Evolutionary conservation across 2,329 filamentous ascomycete species (phyloP).

Genomic region (Corniculantispora saksenae): DNA sequence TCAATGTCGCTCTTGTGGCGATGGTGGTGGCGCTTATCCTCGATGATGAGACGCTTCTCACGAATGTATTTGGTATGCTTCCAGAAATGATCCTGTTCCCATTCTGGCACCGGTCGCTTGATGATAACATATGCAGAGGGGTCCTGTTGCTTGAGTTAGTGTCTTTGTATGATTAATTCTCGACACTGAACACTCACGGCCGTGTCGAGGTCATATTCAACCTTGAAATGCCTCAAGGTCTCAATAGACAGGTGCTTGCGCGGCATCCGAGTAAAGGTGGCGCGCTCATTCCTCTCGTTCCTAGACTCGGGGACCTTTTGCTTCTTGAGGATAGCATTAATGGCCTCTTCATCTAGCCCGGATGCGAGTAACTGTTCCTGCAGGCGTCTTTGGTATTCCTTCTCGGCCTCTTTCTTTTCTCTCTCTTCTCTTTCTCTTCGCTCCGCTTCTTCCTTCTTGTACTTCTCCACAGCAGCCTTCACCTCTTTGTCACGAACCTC

Average conservation of each 20-base stretch:
- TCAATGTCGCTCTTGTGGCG: conserved; percentile 53
- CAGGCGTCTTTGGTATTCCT: conserved; percentile 56
- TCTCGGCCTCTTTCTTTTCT: conserved; percentile 51
- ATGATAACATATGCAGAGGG: conserved; percentile 70
- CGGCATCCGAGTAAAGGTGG: conserved; percentile 66
- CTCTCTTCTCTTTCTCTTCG: conserved; percentile 48
- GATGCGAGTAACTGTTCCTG: conserved; percentile 60
- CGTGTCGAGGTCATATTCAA: conserved; percentile 59
- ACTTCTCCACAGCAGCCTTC: conserved; percentile 50
- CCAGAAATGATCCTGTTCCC: conserved; percentile 72
- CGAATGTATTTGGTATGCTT: conserved; percentile 67
- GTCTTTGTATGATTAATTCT: neutral
- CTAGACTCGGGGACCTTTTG: conserved; percentile 44
- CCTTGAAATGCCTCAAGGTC: conserved; percentile 55
- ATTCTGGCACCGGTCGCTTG: conserved; percentile 71
- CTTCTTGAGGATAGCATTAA: conserved; percentile 60
- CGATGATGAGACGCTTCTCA: conserved; percentile 54
- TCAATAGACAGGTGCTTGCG: conserved; percentile 63
- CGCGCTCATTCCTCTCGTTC: conserved; percentile 34
- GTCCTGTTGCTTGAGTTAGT: conserved; percentile 51
- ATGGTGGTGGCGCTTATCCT: conserved; percentile 45
- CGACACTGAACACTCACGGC: conserved; percentile 39
- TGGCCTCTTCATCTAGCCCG: conserved; percentile 60
- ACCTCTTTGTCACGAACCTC: conserved; percentile 46
- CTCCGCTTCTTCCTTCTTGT: conserved; percentile 50